These are phyloP conservation scores for Orbilia oligospora DNA, from an alignment of 2,329 filamentous ascomycete genomes.

Conservation along the genomic window DNA sequence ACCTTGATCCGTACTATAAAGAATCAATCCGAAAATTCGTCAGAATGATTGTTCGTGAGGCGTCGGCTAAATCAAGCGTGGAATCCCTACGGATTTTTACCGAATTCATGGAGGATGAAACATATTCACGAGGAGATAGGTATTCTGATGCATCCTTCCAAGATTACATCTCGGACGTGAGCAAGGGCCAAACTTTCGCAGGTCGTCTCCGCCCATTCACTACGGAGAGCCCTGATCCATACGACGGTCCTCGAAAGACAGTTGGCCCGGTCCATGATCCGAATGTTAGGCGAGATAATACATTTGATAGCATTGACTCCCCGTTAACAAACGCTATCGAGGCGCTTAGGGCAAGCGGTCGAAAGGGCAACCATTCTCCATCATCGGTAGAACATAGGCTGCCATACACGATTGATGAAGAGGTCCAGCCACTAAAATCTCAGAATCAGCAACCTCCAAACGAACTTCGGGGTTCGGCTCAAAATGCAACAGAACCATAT, in stretches of 20 bases:
- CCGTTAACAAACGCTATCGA: conserved; percentile 55
- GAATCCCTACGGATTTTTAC: conserved; percentile 63
- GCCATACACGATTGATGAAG: conserved; percentile 53
- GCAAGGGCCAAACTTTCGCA: conserved; percentile 49
- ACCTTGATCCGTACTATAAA: conserved; percentile 63
- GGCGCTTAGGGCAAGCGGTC: conserved; percentile 49
- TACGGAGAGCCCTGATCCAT: conserved; percentile 53
- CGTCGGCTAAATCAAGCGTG: conserved; percentile 62
- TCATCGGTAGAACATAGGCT: conserved; percentile 54
- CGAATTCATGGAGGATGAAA: conserved; percentile 64
- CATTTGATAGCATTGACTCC: conserved; percentile 57
- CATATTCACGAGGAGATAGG: conserved; percentile 62
- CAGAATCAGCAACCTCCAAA: conserved; percentile 33
- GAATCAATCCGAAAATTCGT: conserved; percentile 63
- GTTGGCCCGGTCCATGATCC: conserved; percentile 23
- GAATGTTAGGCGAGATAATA: conserved; percentile 43
- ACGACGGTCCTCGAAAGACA: conserved; percentile 38
- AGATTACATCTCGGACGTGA: conserved; percentile 51
- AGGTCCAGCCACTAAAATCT: conserved; percentile 39
- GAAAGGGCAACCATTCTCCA: conserved; percentile 48
- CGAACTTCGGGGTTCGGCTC: conserved; percentile 7
- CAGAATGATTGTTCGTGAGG: conserved; percentile 63
- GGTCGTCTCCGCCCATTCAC: conserved; percentile 47
- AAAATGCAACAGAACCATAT: conserved; percentile 31
- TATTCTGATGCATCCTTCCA: conserved; percentile 62